Conservation (phyloP, 192 early-diverging fungal species). For the Chytriomyces sp. region DNA sequence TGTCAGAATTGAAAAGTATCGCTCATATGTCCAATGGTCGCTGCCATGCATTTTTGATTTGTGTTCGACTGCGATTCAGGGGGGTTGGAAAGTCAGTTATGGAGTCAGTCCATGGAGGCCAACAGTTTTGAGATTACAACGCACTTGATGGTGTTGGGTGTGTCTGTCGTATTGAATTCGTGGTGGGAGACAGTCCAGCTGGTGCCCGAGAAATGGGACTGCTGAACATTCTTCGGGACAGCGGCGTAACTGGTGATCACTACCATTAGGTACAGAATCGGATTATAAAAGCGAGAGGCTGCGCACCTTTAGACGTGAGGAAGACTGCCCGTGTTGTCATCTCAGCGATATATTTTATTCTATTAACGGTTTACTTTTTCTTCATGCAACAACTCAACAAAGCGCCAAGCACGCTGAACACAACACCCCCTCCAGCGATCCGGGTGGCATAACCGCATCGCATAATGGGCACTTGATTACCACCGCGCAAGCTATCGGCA, state of each 20-base stretch:
- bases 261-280: not conserved
- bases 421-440: not conserved
- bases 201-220: not conserved
- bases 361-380: not conserved
- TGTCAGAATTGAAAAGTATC: conserved; percentile 73
- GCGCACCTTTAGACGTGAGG: not conserved
- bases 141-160: too few species aligned
- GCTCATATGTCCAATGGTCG: conserved; percentile 96
- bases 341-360: not conserved
- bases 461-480: not conserved
- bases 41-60: conserved; percentile 72
- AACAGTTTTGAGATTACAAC: not conserved
- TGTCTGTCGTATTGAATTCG: too few species aligned
- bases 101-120: not conserved
- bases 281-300: not conserved
- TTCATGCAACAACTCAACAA: not conserved
- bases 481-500: not conserved
- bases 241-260: not conserved
- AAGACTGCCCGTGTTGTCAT: not conserved
- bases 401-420: not conserved
- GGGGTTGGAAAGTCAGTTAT: not conserved
- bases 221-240: not conserved
- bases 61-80: not conserved
- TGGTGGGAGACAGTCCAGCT: too few species aligned
- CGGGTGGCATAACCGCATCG: not conserved